A percentile compares a stretch with the other conserved stretches of the same genome.
These are phyloP conservation scores for Mycena haematopus DNA, from an alignment of 768 basidiomycete species.

Conservation along the genomic window DNA sequence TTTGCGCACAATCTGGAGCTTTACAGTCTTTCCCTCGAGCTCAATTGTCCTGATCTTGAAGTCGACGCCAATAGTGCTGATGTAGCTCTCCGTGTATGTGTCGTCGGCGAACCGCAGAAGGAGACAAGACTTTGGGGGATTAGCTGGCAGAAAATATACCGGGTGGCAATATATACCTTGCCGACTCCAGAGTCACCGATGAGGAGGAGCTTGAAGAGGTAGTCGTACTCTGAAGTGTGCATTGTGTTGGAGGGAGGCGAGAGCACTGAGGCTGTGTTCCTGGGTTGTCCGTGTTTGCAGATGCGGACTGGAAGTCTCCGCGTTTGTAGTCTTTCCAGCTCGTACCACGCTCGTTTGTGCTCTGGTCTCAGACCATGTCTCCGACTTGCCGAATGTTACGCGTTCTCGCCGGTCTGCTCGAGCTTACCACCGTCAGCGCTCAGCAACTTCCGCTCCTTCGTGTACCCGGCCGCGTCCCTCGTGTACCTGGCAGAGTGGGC, in stretches of 20 bases:
- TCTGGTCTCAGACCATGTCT: neutral
- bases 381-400: neutral
- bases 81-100: constrained; percentile 99
- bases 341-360: neutral
- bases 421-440: constrained; percentile 8
- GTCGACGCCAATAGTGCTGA: constrained; percentile 99
- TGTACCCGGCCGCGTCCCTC: neutral
- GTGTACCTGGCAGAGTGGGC: neutral
- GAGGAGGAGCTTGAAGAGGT: constrained; percentile 95
- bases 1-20: constrained; percentile 92
- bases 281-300: neutral
- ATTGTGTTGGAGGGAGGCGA: constrained; percentile 44
- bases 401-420: neutral
- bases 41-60: constrained; percentile 99
- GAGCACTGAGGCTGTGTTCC: neutral
- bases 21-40: constrained; percentile 96
- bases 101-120: constrained; percentile 98
- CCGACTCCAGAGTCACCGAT: constrained; percentile 91
- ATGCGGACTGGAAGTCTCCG: too few species aligned
- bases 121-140: constrained; percentile 93
- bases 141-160: constrained; percentile 6
- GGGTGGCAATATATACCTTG: neutral
- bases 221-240: constrained; percentile 97
- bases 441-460: constrained; percentile 12
- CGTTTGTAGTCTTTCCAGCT: too few species aligned